These are phyloP conservation scores for Sugiyamaella qingdaonensis DNA, from an alignment of 805 yeast species.

Conservation along the genomic window DNA sequence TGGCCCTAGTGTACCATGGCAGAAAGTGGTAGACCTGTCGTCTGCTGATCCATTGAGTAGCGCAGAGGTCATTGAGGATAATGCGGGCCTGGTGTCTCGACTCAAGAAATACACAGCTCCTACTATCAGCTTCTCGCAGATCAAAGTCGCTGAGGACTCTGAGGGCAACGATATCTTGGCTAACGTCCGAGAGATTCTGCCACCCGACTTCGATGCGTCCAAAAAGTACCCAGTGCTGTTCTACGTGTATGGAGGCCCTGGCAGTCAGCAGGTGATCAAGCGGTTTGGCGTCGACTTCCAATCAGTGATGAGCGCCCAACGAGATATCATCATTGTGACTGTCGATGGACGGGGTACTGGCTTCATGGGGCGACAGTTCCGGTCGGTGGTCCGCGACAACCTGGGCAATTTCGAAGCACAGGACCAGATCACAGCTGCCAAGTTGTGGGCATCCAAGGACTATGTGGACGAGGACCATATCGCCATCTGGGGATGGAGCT, in stretches of 20 bases:
- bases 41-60: slow-evolving; percentile 35
- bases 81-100: slow-evolving; percentile 25
- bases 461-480: slow-evolving; percentile 67
- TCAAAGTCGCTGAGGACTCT: slow-evolving; percentile 40
- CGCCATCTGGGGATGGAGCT: slow-evolving; percentile 98
- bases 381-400: slow-evolving; percentile 74
- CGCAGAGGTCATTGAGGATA: slow-evolving; percentile 27
- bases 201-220: slow-evolving; percentile 50
- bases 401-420: slow-evolving; percentile 77
- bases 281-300: slow-evolving; percentile 62
- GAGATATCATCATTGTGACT: slow-evolving; percentile 82
- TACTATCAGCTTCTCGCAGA: slow-evolving; percentile 44
- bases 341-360: slow-evolving; percentile 99
- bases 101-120: slow-evolving; percentile 53
- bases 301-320: slow-evolving; percentile 68
- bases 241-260: slow-evolving; percentile 94
- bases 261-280: slow-evolving; percentile 75
- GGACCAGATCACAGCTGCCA: slow-evolving; percentile 87
- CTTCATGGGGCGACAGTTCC: slow-evolving; percentile 70
- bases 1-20: slow-evolving; percentile 81
- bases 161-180: slow-evolving; percentile 37
- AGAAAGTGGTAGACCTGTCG: slow-evolving; percentile 59
- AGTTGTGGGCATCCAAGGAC: slow-evolving; percentile 53
- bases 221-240: slow-evolving; percentile 80
- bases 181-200: slow-evolving; percentile 68